These are phyloP conservation scores for Massarina eburnea DNA, from an alignment of 2,329 filamentous ascomycete genomes.

Conservation along the genomic window DNA sequence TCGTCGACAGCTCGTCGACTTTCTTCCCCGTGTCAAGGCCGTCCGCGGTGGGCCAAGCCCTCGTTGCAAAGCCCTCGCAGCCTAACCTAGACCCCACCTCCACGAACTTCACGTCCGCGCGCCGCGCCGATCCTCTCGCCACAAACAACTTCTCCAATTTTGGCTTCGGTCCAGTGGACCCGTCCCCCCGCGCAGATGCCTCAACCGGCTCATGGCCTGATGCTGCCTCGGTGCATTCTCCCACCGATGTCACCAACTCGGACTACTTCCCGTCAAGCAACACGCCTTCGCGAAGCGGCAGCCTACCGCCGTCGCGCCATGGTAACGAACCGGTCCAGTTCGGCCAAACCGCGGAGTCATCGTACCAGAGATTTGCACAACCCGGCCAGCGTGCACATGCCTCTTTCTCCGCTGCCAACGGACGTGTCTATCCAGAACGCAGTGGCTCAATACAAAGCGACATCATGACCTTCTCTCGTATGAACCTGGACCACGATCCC, in stretches of 20 bases:
- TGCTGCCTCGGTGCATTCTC: slow-evolving; percentile 41
- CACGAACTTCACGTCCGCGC: slow-evolving; percentile 33
- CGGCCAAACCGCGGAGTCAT: slow-evolving; percentile 28
- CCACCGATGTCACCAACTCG: slow-evolving; percentile 45
- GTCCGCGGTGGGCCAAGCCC: slow-evolving; percentile 21
- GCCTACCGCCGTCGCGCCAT: slow-evolving; percentile 59
- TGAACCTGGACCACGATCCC: slow-evolving; percentile 38
- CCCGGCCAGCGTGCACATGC: slow-evolving; percentile 48
- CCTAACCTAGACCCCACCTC: slow-evolving; percentile 36
- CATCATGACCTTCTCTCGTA: slow-evolving; percentile 38
- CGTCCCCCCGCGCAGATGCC: slow-evolving; percentile 28
- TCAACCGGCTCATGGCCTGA: slow-evolving; percentile 39
- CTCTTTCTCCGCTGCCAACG: slow-evolving; percentile 53
- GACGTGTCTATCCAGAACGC: slow-evolving; percentile 40
- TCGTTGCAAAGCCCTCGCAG: slow-evolving; percentile 29
- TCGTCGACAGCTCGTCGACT: slow-evolving; percentile 29
- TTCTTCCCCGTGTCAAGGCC: slow-evolving; percentile 31
- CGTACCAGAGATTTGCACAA: slow-evolving; percentile 30
- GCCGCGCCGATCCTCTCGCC: slow-evolving; percentile 30
- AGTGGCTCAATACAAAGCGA: slow-evolving; percentile 44
- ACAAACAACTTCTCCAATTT: slow-evolving; percentile 37
- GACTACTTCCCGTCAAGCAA: slow-evolving; percentile 51
- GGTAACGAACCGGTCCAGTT: slow-evolving; percentile 44
- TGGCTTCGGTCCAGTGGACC: slow-evolving; percentile 33
- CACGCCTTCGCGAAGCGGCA: slow-evolving; percentile 56